These are phyloP conservation scores for Paracamarosporium sp. DNA, from an alignment of 2,329 filamentous ascomycete genomes.

Conservation along the genomic window DNA sequence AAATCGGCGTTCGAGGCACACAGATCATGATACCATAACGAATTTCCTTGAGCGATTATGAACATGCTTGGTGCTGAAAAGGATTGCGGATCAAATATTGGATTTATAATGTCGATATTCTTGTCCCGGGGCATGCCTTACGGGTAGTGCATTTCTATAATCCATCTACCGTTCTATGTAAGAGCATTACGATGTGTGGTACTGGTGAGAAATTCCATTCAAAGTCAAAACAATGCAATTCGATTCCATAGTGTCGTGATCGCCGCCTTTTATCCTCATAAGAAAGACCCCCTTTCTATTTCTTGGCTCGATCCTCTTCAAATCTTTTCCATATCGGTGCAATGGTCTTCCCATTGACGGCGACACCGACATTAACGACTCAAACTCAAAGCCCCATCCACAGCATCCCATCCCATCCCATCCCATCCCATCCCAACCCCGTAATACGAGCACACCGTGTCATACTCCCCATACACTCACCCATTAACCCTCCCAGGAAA, in stretches of 20 bases:
- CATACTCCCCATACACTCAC: too few relatives aligned
- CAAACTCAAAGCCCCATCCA: too few relatives aligned
- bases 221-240: neutral
- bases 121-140: neutral
- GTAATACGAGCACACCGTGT: too few relatives aligned
- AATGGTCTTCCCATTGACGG: too few relatives aligned
- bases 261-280: too few relatives aligned
- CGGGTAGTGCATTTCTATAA: neutral
- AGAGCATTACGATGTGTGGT: neutral
- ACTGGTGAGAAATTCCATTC: neutral
- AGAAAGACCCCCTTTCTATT: too few relatives aligned
- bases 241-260: too few relatives aligned
- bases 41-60: neutral
- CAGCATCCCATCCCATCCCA: too few relatives aligned
- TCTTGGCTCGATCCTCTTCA: too few relatives aligned
- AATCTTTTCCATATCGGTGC: too few relatives aligned
- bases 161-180: neutral
- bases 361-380: too few relatives aligned
- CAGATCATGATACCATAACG: slow-evolving; percentile 3
- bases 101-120: neutral
- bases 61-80: neutral
- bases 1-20: neutral
- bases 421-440: too few relatives aligned
- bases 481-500: neutral
- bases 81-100: neutral